Percentiles rank a stretch among this genome's conserved stretches.
These are phyloP conservation scores for Sporothrix inflata DNA, from an alignment of 2,329 filamentous ascomycete genomes.

Conservation along the genomic window DNA sequence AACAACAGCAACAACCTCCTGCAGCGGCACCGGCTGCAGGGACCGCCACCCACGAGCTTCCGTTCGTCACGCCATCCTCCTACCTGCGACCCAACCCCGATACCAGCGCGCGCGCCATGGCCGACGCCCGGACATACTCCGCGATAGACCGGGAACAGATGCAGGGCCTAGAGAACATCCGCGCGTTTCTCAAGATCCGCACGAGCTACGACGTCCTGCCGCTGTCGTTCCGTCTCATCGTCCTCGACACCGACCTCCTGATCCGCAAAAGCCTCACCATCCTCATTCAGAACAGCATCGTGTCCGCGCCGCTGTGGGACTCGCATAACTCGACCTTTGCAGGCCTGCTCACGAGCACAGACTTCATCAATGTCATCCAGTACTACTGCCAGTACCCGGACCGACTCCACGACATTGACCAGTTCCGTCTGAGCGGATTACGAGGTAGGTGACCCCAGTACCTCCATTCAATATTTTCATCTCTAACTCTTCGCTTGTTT, in stretches of 20 bases:
- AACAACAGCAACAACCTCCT: slow-evolving; percentile 2
- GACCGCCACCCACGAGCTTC: slow-evolving; percentile 51
- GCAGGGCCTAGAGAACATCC: slow-evolving; percentile 65
- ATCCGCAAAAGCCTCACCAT: slow-evolving; percentile 98
- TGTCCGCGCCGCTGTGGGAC: slow-evolving; percentile 96
- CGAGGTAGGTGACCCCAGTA: slow-evolving; percentile 62
- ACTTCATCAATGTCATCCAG: slow-evolving; percentile 98
- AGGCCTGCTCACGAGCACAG: slow-evolving; percentile 89
- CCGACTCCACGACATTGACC: slow-evolving; percentile 84
- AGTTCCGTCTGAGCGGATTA: slow-evolving; percentile 89
- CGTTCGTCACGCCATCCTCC: slow-evolving; percentile 63
- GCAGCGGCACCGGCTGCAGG: background rate
- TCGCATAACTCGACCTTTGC: slow-evolving; percentile 91
- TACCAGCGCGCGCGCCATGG: slow-evolving; percentile 44
- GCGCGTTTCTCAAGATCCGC: slow-evolving; percentile 93
- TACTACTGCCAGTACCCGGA: slow-evolving; percentile 99
- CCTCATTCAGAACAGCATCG: slow-evolving; percentile 94
- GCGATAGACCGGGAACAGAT: slow-evolving; percentile 75
- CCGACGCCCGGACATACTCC: slow-evolving; percentile 53
- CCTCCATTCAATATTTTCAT: background rate
- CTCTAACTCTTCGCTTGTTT: background rate
- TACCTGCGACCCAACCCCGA: slow-evolving; percentile 53
- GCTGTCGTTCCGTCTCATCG: slow-evolving; percentile 91
- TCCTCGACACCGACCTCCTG: slow-evolving; percentile 91
- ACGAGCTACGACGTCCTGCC: slow-evolving; percentile 98